Evolutionary conservation across 106 monocot species (phyloP).

Genomic region (Platanthera zijinensis): DNA sequence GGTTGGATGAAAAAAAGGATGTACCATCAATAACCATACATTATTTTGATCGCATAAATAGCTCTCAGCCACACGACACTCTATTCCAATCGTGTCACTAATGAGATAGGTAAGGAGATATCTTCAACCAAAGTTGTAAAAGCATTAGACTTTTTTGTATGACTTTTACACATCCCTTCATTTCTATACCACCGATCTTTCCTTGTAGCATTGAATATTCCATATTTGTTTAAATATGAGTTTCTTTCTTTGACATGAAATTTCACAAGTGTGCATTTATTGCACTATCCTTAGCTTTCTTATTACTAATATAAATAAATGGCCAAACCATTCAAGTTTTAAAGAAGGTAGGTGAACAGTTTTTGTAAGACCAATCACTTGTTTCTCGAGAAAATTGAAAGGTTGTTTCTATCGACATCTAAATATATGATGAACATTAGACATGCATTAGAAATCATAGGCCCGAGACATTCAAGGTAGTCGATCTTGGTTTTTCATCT

Average conservation of each 20-base stretch:
- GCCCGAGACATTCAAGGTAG: neutral
- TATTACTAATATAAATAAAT: neutral
- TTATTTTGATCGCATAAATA: no score
- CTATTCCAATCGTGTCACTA: no score
- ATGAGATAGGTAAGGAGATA: no score
- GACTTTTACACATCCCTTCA: no score
- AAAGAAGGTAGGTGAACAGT: neutral
- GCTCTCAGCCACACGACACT: no score
- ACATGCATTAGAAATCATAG: neutral
- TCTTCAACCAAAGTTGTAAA: no score
- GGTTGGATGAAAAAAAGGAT: no score
- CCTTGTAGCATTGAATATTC: no score
- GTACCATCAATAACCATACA: no score
- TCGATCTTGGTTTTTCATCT: neutral
- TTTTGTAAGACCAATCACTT: neutral
- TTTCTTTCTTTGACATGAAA: neutral
- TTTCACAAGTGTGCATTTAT: neutral
- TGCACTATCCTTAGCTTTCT: neutral
- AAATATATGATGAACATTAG: neutral
- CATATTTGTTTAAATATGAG: neutral
- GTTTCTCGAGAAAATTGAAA: neutral
- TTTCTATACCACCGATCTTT: no score
- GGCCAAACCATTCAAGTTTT: neutral
- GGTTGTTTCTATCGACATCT: neutral
- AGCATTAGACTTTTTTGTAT: no score